phyloP scores from a whole-genome alignment of 495 filamentous ascomycete genomes.

The Jackrogersella minutella region DNA sequence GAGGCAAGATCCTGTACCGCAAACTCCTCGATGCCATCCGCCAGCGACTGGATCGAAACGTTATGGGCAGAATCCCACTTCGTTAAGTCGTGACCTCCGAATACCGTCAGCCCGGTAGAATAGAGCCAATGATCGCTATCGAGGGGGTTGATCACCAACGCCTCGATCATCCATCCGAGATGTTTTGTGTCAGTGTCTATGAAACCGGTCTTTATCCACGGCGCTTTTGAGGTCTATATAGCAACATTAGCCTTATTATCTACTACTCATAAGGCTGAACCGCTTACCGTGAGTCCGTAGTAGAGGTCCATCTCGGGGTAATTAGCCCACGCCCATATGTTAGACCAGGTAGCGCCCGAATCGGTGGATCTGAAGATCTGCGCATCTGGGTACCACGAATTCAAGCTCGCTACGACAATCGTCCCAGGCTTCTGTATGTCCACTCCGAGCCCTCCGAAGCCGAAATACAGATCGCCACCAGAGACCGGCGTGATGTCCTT shows the following conservation, averaged over 20 bases:
- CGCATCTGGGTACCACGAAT: constrained; percentile 68
- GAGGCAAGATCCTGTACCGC: constrained; percentile 61
- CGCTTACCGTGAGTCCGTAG: constrained; percentile 53
- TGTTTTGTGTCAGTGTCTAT: constrained; percentile 56
- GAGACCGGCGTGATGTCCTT: constrained; percentile 63
- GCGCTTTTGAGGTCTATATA: constrained; percentile 51
- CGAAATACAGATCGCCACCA: constrained; percentile 54
- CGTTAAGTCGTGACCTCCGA: constrained; percentile 59
- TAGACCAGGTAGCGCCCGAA: constrained; percentile 62
- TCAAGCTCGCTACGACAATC: constrained; percentile 63
- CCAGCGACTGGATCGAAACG: constrained; percentile 59
- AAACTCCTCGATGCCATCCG: constrained; percentile 68
- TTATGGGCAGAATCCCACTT: constrained; percentile 61
- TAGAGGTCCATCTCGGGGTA: constrained; percentile 58
- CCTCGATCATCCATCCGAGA: constrained; percentile 71
- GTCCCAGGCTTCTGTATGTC: constrained; percentile 64
- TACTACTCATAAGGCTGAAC: constrained; percentile 27
- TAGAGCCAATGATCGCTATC: constrained; percentile 69
- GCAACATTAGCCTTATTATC: constrained; percentile 26
- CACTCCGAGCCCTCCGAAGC: constrained; percentile 64
- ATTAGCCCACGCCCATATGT: constrained; percentile 59
- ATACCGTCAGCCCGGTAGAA: constrained; percentile 64
- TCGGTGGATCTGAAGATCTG: constrained; percentile 62
- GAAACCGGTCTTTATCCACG: constrained; percentile 59
- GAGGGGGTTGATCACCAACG: constrained; percentile 65